Evolutionary conservation across 495 filamentous ascomycete genomes (phyloP).

Genomic region (Neurospora sp.): DNA sequence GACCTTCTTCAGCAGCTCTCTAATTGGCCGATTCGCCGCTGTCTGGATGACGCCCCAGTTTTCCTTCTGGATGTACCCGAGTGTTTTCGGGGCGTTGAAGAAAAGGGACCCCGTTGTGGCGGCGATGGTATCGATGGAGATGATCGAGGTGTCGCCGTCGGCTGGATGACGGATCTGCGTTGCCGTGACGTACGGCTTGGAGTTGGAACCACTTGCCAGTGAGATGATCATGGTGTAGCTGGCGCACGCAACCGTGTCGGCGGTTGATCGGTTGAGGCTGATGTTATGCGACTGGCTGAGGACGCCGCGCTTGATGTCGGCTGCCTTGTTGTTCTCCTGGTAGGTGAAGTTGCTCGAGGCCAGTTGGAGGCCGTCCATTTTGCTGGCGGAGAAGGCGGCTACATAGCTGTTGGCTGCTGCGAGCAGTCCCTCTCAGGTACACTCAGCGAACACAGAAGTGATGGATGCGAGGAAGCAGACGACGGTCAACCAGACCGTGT

Average conservation of each 20-base stretch:
- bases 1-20: conserved; percentile 32
- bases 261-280: conserved; percentile 28
- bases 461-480: neutral
- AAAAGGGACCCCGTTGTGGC: conserved; percentile 38
- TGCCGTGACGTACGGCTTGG: conserved; percentile 32
- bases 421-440: conserved; percentile 29
- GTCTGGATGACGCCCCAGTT: conserved; percentile 27
- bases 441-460: conserved; percentile 14
- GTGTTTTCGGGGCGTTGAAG: conserved; percentile 36
- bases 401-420: conserved; percentile 28
- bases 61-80: conserved; percentile 32
- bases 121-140: conserved; percentile 36
- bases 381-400: conserved; percentile 24
- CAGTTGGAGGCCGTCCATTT: conserved; percentile 15
- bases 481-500: neutral
- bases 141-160: conserved; percentile 19
- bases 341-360: conserved; percentile 30
- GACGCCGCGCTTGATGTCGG: conserved; percentile 24
- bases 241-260: conserved; percentile 32
- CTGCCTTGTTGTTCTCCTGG: conserved; percentile 31
- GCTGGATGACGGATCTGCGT: conserved; percentile 33
- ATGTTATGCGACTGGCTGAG: conserved; percentile 26
- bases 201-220: conserved; percentile 5
- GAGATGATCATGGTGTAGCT: conserved; percentile 36
- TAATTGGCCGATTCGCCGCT: conserved; percentile 13